Conservation (phyloP, 2,329 filamentous ascomycete species). For the Fusarium acutatum region DNA sequence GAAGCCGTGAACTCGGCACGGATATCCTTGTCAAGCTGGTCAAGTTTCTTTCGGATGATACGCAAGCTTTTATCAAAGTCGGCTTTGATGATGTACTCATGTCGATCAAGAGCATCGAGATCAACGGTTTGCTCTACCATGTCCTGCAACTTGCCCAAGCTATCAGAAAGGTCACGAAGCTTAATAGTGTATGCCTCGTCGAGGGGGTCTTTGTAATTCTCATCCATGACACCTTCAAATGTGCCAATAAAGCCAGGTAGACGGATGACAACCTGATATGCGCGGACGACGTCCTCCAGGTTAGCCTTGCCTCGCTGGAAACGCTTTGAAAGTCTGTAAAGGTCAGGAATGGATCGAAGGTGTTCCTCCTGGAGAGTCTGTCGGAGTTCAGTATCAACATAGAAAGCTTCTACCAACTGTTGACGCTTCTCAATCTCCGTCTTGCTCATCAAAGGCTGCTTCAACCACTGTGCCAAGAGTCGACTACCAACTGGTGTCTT, state of each 20-base stretch:
- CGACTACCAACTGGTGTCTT: conserved; percentile 94
- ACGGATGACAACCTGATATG: conserved; percentile 93
- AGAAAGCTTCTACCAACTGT: conserved; percentile 94
- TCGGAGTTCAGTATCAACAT: conserved; percentile 88
- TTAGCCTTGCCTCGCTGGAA: conserved; percentile 93
- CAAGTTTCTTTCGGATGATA: conserved; percentile 90
- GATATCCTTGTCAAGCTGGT: conserved; percentile 85
- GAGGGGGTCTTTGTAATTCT: conserved; percentile 86
- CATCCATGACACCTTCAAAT: conserved; percentile 94
- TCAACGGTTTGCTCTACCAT: conserved; percentile 99
- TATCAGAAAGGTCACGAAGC: conserved; percentile 78
- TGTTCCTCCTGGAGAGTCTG: conserved; percentile 98
- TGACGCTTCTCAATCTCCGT: conserved; percentile 90
- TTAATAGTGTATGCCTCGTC: conserved; percentile 89
- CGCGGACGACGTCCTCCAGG: conserved; percentile 92
- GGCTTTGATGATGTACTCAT: conserved; percentile 98
- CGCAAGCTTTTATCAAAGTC: conserved; percentile 92
- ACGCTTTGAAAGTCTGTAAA: conserved; percentile 92
- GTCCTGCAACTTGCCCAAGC: conserved; percentile 86
- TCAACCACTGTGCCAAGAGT: conserved; percentile 93
- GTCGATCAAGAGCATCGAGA: conserved; percentile 91
- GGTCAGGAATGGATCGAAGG: conserved; percentile 88
- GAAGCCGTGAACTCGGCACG: conserved; percentile 80
- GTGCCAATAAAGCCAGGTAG: conserved; percentile 90
- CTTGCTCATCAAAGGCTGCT: conserved; percentile 94